Evolutionary conservation across 129 eudicot species (phyloP), one percentile per base, ranked within the genome.

Genomic region (Escallonia rubra): DNA sequence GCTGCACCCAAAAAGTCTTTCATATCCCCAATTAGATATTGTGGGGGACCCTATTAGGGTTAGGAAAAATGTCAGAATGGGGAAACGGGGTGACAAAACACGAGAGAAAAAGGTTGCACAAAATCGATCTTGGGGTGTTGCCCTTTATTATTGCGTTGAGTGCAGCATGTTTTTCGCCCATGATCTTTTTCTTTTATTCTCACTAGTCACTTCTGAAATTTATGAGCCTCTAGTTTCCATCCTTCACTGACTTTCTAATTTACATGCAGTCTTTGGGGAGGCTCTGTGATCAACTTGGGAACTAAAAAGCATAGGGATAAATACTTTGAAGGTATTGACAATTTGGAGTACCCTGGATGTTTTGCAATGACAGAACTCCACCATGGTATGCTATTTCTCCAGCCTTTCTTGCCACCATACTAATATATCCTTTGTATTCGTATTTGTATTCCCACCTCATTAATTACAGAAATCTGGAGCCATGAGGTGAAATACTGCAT

Each of bases 311-410:
- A 92, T 45, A 85, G 75, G 59, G 98, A 92, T 69, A 92, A 89
- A 54, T 92, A 80, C 68, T 92, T 79, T 76, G 91, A 92, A 42
- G 98, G 95, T 5, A 92, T 92, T 57, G 96, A 86, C 87, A 89
- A 80, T 65, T 55, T 92, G 61, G 98, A 92, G 72, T 92, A 86
- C 72, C 83, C 83, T 52, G 98, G 98, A 11, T 92, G 98, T 77
- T 92, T 92, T 78, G 98, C 98, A 6, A 92, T 92, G 98, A 89
- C 98, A 3, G 98, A 92, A 69, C 95, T 92, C 70, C 98, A 92
- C 81, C 98, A 89, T 64, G 98, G 98, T 92, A 84, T 51, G 79
- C 68, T 15, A 43, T 75, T 71, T 38, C 50, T 41, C 63, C 57
- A 46, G 6, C 14, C 42, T 4, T 45, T 16, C 8, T 5, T 15